Evolutionary conservation across 805 yeast genomes (phyloP).

Genomic region (Tetrapisispora arboricola): DNA sequence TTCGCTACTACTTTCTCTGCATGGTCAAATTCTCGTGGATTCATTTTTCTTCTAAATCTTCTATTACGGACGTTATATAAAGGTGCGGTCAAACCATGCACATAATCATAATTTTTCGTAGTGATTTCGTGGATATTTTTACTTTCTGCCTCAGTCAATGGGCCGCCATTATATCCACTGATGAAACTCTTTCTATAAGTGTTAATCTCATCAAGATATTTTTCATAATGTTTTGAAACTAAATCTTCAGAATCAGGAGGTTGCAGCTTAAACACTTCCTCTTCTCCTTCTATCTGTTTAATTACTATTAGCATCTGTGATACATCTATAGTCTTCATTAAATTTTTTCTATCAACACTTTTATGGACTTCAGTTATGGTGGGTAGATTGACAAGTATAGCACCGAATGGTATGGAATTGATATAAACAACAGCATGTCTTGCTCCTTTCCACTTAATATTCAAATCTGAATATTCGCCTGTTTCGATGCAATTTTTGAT

Average conservation of each 20-base stretch:
- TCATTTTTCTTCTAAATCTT: slow-evolving; percentile 61
- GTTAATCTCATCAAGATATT: slow-evolving; percentile 21
- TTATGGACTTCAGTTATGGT: slow-evolving; percentile 80
- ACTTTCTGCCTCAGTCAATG: slow-evolving; percentile 21
- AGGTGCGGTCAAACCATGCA: slow-evolving; percentile 82
- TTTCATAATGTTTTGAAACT: slow-evolving; percentile 23
- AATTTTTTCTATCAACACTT: slow-evolving; percentile 74
- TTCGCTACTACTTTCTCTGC: slow-evolving; percentile 74
- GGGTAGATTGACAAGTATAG: slow-evolving; percentile 81
- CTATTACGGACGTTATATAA: slow-evolving; percentile 58
- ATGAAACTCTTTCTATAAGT: slow-evolving; percentile 17
- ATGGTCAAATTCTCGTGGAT: slow-evolving; percentile 60
- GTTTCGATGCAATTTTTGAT: slow-evolving; percentile 66
- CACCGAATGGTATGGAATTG: slow-evolving; percentile 64
- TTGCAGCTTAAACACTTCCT: slow-evolving; percentile 35
- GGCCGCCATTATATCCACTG: slow-evolving; percentile 20
- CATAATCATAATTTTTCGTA: slow-evolving; percentile 30
- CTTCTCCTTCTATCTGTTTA: slow-evolving; percentile 38
- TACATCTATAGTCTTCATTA: slow-evolving; percentile 77
- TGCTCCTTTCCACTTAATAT: slow-evolving; percentile 74
- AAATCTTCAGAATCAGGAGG: slow-evolving; percentile 37
- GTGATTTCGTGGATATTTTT: slow-evolving; percentile 18
- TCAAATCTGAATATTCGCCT: slow-evolving; percentile 63
- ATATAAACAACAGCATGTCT: slow-evolving; percentile 69
- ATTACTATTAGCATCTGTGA: slow-evolving; percentile 77